Evolutionary conservation across 2,329 filamentous ascomycete species (phyloP).

Genomic region (Pochonia chlamydosporia): DNA sequence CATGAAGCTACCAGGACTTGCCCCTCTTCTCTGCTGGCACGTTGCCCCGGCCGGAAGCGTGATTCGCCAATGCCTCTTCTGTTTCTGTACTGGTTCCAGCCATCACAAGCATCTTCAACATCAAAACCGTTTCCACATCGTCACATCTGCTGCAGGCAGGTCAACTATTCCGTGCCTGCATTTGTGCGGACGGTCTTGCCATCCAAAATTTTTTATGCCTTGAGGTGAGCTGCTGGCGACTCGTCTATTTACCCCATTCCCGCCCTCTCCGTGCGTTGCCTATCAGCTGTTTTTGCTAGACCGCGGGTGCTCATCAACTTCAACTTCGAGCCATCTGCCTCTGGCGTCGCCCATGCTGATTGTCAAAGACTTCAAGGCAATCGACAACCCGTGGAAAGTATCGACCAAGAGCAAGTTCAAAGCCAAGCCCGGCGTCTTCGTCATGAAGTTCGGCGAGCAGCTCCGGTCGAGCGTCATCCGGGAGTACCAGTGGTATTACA

Average conservation of each 20-base stretch:
- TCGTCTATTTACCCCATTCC: neutral
- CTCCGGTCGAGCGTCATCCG: slow-evolving; percentile 91
- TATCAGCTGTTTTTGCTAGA: neutral
- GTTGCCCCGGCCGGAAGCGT: slow-evolving; percentile 13
- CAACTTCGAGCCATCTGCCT: too few relatives aligned
- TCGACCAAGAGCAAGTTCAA: slow-evolving; percentile 25
- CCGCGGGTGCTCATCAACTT: too few relatives aligned
- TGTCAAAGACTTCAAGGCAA: slow-evolving; percentile 42
- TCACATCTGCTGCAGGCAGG: neutral
- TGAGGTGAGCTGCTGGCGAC: neutral
- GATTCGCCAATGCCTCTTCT: slow-evolving; percentile 19
- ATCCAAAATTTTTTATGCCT: neutral
- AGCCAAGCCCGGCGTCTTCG: slow-evolving; percentile 45
- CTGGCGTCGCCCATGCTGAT: slow-evolving; percentile 41
- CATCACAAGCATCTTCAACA: slow-evolving; percentile 2
- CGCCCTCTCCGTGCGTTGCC: neutral
- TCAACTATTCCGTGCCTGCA: neutral
- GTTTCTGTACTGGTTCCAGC: neutral
- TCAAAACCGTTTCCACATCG: slow-evolving; percentile 1
- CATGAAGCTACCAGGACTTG: slow-evolving; percentile 6
- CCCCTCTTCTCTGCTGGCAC: slow-evolving; percentile 13
- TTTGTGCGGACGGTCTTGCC: neutral
- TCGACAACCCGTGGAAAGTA: slow-evolving; percentile 35
- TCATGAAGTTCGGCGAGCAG: slow-evolving; percentile 92
- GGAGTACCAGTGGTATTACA: slow-evolving; percentile 98